phyloP scores from a whole-genome alignment of 345 rosid genomes.

The Trapa bicornis region DNA sequence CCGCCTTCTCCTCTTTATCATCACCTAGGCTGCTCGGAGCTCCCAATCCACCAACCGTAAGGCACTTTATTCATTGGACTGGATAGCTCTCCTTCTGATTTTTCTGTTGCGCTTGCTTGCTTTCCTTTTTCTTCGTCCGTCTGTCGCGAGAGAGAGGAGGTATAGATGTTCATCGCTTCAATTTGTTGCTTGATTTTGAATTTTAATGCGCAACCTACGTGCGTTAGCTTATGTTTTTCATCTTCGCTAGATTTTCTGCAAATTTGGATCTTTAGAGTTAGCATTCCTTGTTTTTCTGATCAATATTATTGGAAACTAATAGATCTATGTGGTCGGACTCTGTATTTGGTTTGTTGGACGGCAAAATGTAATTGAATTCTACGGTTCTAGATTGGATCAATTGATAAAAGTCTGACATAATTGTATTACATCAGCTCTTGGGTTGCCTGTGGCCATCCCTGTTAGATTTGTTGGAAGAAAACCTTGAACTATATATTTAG shows the following conservation, averaged over 20 bases:
- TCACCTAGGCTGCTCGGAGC: neutral
- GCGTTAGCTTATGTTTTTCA: neutral
- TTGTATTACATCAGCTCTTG: neutral
- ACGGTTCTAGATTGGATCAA: neutral
- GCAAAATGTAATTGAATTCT: neutral
- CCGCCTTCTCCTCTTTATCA: neutral
- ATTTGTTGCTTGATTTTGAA: neutral
- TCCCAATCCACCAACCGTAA: neutral
- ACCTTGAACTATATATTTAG: too few relatives aligned
- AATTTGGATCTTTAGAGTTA: neutral
- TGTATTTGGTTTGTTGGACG: neutral
- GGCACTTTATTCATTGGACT: neutral
- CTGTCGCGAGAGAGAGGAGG: neutral
- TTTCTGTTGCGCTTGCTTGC: neutral
- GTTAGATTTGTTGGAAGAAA: neutral
- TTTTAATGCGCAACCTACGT: neutral
- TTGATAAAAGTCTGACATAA: neutral
- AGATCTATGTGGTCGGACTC: neutral
- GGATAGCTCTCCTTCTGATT: neutral
- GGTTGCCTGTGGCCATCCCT: neutral
- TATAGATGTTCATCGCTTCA: neutral
- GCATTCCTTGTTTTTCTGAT: neutral
- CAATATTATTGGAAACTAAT: neutral
- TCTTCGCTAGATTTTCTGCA: neutral
- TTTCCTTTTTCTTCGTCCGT: neutral